Evolutionary conservation across 1,284 basidiomycete species (phyloP).

Genomic region (Tilletia indica): DNA sequence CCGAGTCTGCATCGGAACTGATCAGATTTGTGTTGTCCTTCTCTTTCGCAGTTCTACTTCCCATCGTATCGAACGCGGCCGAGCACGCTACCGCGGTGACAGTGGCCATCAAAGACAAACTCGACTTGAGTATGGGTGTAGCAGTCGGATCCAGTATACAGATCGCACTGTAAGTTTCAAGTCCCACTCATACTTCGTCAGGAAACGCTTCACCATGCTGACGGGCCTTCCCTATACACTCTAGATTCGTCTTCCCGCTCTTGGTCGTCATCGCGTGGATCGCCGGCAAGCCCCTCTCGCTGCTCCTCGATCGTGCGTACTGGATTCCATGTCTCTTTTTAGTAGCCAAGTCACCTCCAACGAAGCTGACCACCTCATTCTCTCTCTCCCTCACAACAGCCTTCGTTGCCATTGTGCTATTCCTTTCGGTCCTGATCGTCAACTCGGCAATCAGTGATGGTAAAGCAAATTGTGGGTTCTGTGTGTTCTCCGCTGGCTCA

Average conservation of each 20-base stretch:
- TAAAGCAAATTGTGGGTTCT: slow-evolving; percentile 29
- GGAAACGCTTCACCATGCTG: background rate
- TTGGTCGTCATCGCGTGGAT: slow-evolving; percentile 49
- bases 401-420: slow-evolving; percentile 44
- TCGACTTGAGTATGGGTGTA: slow-evolving; percentile 43
- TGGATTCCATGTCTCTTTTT: background rate
- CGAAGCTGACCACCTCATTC: background rate
- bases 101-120: slow-evolving; percentile 46
- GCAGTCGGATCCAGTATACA: slow-evolving; percentile 49
- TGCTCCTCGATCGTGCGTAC: slow-evolving; percentile 40
- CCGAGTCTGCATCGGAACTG: no score
- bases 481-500: background rate
- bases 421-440: slow-evolving; percentile 42
- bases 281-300: slow-evolving; percentile 38
- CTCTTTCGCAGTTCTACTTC: slow-evolving; percentile 29
- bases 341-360: background rate
- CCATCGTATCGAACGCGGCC: slow-evolving; percentile 42
- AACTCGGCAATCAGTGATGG: slow-evolving; percentile 46
- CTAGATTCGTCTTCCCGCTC: slow-evolving; percentile 41
- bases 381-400: slow-evolving; percentile 9
- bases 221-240: background rate
- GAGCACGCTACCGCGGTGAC: slow-evolving; percentile 47
- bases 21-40: background rate
- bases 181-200: background rate
- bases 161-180: slow-evolving; percentile 31